These are phyloP conservation scores for Rutstroemia sp. DNA, from an alignment of 2,329 filamentous ascomycete genomes.

Conservation along the genomic window DNA sequence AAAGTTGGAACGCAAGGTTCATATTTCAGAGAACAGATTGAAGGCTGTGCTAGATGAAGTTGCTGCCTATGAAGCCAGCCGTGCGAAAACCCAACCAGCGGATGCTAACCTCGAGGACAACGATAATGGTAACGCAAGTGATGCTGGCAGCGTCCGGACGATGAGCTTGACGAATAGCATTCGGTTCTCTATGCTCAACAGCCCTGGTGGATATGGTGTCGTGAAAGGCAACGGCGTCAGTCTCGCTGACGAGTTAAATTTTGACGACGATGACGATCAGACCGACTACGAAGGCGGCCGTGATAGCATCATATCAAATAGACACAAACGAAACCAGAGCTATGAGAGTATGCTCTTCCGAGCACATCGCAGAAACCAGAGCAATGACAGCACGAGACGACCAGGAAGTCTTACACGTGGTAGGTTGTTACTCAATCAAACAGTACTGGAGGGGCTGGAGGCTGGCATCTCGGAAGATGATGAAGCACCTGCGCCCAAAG, in stretches of 20 bases:
- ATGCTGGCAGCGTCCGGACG: constrained; percentile 65
- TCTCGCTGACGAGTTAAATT: constrained; percentile 83
- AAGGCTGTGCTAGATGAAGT: constrained; percentile 83
- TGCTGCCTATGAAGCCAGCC: constrained; percentile 56
- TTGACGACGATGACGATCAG: constrained; percentile 67
- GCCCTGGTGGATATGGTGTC: constrained; percentile 42
- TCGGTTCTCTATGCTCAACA: constrained; percentile 63
- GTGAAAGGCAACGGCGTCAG: constrained; percentile 61
- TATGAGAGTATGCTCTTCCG: constrained; percentile 46
- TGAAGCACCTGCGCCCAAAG: constrained; percentile 35
- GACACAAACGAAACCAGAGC: constrained; percentile 47
- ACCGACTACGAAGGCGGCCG: constrained; percentile 60
- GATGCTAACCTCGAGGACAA: constrained; percentile 54
- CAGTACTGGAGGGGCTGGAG: constrained; percentile 49
- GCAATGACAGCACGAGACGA: constrained; percentile 49
- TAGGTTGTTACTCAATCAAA: constrained; percentile 44
- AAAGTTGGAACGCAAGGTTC: constrained; percentile 73
- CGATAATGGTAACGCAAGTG: constrained; percentile 52
- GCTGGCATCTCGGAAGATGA: constrained; percentile 44
- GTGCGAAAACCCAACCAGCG: constrained; percentile 40
- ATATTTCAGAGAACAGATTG: constrained; percentile 82
- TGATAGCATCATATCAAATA: constrained; percentile 49
- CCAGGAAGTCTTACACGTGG: constrained; percentile 48
- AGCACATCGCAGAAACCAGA: constrained; percentile 48
- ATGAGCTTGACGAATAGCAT: constrained; percentile 67